Conservation (phyloP, 305 asterid species). For the Salvia sclarea region DNA sequence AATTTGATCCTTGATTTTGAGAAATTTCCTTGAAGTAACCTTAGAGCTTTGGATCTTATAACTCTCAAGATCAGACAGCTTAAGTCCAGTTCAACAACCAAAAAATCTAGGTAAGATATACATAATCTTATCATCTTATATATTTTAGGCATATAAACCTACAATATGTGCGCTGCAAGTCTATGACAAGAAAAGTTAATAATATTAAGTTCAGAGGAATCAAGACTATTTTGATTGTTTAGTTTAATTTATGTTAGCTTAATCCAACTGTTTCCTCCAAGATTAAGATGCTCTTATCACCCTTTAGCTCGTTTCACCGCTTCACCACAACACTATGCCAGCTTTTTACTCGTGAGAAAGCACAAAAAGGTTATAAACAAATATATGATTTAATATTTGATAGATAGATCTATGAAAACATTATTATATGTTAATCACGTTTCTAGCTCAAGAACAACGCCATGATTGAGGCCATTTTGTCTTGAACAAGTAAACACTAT, state of each 20-base stretch:
- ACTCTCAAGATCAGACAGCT: constrained; percentile 18
- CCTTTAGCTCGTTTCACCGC: background rate
- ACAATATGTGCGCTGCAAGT: background rate
- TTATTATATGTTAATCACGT: constrained; percentile 31
- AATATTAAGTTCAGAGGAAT: background rate
- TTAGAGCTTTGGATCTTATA: background rate
- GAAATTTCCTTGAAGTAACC: constrained; percentile 19
- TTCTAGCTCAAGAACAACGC: constrained; percentile 29
- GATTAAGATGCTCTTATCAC: constrained; percentile 6
- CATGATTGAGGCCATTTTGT: constrained; percentile 38
- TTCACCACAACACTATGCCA: background rate
- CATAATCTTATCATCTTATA: background rate
- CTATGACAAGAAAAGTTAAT: background rate
- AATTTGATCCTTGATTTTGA: background rate
- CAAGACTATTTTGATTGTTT: background rate
- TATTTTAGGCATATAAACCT: constrained; percentile 1
- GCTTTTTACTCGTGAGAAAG: background rate
- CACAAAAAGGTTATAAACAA: background rate
- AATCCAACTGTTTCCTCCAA: constrained; percentile 24
- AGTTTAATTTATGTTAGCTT: background rate
- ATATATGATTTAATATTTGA: constrained; percentile 14
- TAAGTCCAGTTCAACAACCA: constrained; percentile 18
- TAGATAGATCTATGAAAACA: constrained; percentile 35
- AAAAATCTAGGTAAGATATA: background rate
- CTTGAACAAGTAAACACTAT: background rate